phyloP scores from a whole-genome alignment of 2,329 filamentous ascomycete genomes.

The Aspergillus sojae region DNA sequence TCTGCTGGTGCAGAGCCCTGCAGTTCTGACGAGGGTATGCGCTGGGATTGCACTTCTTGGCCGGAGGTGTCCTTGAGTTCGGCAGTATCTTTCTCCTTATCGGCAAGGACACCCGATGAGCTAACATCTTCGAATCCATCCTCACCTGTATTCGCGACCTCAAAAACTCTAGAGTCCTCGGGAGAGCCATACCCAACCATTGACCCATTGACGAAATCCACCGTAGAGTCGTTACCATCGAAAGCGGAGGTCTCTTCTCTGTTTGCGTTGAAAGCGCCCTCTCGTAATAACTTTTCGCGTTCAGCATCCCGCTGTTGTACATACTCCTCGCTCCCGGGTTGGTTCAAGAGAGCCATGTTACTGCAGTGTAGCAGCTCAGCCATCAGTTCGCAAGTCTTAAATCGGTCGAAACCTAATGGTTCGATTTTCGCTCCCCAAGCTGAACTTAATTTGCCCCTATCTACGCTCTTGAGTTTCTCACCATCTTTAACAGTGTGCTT shows the following conservation, averaged over 20 bases:
- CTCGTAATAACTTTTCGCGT: conserved; percentile 74
- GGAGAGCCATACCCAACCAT: conserved; percentile 51
- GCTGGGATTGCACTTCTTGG: conserved; percentile 27
- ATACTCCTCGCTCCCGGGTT: conserved; percentile 84
- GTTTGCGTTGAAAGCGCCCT: conserved; percentile 67
- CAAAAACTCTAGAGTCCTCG: conserved; percentile 70
- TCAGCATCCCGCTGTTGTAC: conserved; percentile 79
- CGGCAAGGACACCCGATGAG: conserved; percentile 68
- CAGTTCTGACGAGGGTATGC: conserved; percentile 20
- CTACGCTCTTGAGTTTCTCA: conserved; percentile 62
- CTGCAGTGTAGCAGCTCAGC: conserved; percentile 96
- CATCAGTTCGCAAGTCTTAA: conserved; percentile 99
- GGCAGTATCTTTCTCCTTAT: conserved; percentile 68
- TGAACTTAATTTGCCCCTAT: conserved; percentile 74
- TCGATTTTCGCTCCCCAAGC: conserved; percentile 92
- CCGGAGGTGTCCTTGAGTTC: conserved; percentile 54
- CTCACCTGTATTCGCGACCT: conserved; percentile 79
- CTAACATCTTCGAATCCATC: conserved; percentile 92
- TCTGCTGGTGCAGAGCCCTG: conserved; percentile 6
- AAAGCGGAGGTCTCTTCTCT: conserved; percentile 54
- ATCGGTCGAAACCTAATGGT: conserved; percentile 92
- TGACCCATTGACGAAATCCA: conserved; percentile 47
- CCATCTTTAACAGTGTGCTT: conserved; percentile 60
- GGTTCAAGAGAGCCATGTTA: conserved; percentile 96
- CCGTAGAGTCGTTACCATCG: conserved; percentile 58